Evolutionary conservation across 2,329 filamentous ascomycete genomes (phyloP).

Genomic region (Clonostachys rosea): DNA sequence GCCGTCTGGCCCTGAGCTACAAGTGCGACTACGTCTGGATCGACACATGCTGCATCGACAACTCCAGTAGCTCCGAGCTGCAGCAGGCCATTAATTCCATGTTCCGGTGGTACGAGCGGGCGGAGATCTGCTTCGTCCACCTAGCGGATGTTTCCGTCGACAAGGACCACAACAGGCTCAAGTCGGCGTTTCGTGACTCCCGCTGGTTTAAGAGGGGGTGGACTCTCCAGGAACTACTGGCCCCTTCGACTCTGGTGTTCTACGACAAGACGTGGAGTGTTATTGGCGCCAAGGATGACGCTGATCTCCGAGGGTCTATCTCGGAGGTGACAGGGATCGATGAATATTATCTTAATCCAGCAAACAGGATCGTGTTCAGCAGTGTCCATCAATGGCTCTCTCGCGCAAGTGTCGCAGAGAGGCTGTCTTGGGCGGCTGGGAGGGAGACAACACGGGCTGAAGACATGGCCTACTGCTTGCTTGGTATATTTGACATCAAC

Average conservation of each 20-base stretch:
- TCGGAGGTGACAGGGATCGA: conserved; percentile 4
- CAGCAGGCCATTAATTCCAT: conserved; percentile 17
- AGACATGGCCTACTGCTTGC: conserved; percentile 12
- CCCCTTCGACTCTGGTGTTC: conserved; percentile 12
- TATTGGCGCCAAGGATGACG: background rate
- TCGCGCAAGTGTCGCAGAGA: conserved; percentile 6
- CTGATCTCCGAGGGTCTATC: conserved; percentile 1
- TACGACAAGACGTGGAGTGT: conserved; percentile 10
- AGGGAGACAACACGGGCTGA: conserved; percentile 9
- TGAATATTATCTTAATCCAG: background rate
- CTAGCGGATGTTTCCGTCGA: conserved; percentile 9
- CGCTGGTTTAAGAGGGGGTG: conserved; percentile 16
- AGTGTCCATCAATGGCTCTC: background rate
- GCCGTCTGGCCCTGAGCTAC: conserved; percentile 4
- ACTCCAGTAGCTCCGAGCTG: conserved; percentile 12
- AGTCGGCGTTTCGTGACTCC: conserved; percentile 5
- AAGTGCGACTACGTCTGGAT: conserved; percentile 13
- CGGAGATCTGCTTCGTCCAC: conserved; percentile 14
- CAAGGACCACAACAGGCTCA: background rate
- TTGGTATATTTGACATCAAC: conserved; percentile 12
- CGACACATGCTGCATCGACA: conserved; percentile 16
- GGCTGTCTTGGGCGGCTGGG: conserved; percentile 10
- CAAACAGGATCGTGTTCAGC: background rate
- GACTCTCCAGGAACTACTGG: conserved; percentile 58
- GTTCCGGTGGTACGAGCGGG: conserved; percentile 12